Base-by-base conservation (phyloP, 495 filamentous ascomycete genomes). In the Umbilicaria muhlenbergii region DNA sequence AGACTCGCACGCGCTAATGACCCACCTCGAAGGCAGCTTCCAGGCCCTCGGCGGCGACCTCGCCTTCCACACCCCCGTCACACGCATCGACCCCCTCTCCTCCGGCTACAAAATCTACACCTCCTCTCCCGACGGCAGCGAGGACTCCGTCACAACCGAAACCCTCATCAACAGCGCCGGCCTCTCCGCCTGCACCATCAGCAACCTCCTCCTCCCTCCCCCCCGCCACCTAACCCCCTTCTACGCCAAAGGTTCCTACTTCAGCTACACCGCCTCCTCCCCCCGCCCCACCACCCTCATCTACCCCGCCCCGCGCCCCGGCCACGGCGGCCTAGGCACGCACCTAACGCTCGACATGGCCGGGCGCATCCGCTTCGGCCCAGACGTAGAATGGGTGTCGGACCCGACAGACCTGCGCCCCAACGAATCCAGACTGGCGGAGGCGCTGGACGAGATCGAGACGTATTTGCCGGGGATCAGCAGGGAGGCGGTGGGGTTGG, bases 211-310 rank as follows among this genome's bases (percentile, higher is more conserved):
- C 21, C 70, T 89, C 0, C 82, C 84, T 0, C 21, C 52, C 0
- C 63, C 61, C 4, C 63, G 74, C 0, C 76, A 77, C 40, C 58
- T 65, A 13, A 71, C 60, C 11, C 72, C 84, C 3, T 81, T 73
- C 60, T 98, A 82, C 62, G 91, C 89, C 21, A 98, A 96, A 64
- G 91, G 91, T 0, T 87, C 85, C 11, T 98, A 98, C 65, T 95
- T 89, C 65, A 85, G 83, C 31, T 94, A 94, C 63, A 59, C 69
- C 2, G 62, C 75, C 0, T 72, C 78, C 3, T 51, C 49, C 0
- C 88, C 86, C 5, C 67, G 64, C 12, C 80, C 92, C 2, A 63
- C 58, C 7, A 89, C 81, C 1, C 73, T 96, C 3, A 63, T 98
- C 16, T 98, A 98, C 55, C 91, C 91, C 2, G 85, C 79, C 0